phyloP scores from a whole-genome alignment of 805 yeast genomes.

The Candida bentonensis region DNA sequence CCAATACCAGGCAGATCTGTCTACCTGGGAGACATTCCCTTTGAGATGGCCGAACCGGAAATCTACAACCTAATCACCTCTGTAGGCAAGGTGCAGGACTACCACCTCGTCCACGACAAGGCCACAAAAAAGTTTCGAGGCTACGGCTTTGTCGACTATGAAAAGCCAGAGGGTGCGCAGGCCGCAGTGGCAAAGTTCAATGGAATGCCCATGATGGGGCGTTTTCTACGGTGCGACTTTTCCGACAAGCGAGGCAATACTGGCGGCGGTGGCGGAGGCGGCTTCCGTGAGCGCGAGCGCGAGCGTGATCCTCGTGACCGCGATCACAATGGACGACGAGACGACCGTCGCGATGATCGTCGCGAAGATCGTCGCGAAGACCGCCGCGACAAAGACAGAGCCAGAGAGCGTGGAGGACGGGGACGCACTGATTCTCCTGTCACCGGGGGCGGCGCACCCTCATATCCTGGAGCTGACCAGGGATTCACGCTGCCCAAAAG shows the following conservation, averaged over 20 bases:
- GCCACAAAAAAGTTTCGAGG: not conserved
- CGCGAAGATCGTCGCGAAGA: not conserved
- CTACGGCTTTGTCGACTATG: not conserved
- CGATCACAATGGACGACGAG: not conserved
- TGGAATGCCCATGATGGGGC: not conserved
- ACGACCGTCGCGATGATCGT: not conserved
- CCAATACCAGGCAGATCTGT: not conserved
- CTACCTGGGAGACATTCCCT: not conserved
- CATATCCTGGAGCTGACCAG: not conserved
- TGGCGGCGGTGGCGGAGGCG: not conserved
- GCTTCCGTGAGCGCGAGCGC: not conserved
- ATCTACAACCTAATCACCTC: not conserved
- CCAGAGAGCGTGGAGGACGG: not conserved
- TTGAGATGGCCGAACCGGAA: not conserved
- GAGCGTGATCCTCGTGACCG: not conserved
- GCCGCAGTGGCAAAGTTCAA: not conserved
- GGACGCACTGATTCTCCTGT: not conserved
- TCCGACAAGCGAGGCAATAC: not conserved
- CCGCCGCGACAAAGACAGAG: not conserved
- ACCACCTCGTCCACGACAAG: slow-evolving; percentile 1
- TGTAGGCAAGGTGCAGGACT: not conserved
- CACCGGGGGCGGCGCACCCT: too few relatives aligned
- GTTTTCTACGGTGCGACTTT: not conserved
- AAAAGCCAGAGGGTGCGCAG: not conserved
- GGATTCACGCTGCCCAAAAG: not conserved